Conservation (phyloP, 2,329 filamentous ascomycete species). For the Verticillium nubilum region DNA sequence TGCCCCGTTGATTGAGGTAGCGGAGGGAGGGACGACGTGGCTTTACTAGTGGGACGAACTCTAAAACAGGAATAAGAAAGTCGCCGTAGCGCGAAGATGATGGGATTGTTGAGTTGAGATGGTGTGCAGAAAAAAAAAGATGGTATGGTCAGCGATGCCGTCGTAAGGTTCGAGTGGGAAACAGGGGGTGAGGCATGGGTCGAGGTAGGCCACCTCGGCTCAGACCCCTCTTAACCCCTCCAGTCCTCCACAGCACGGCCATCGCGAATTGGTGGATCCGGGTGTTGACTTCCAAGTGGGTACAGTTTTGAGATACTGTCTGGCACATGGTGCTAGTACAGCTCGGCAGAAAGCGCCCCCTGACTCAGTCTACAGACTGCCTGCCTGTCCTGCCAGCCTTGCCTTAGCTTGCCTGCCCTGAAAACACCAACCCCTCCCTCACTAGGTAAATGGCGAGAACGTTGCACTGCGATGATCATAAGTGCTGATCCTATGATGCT, state of each 20-base stretch:
- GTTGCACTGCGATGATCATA: neutral
- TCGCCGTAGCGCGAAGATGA: neutral
- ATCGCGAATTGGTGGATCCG: too few relatives aligned
- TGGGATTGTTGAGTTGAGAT: neutral
- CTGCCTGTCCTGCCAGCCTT: neutral
- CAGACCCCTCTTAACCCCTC: too few relatives aligned
- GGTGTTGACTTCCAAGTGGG: too few relatives aligned
- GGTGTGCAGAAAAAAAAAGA: neutral
- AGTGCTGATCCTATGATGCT: neutral
- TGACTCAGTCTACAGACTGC: neutral
- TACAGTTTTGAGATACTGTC: too few relatives aligned
- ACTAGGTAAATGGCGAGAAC: neutral
- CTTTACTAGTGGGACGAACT: neutral
- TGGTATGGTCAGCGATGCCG: neutral
- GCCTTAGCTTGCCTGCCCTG: neutral
- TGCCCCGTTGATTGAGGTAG: neutral
- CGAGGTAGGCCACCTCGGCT: neutral
- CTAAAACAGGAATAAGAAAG: neutral
- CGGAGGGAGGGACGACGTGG: neutral
- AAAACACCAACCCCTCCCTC: neutral
- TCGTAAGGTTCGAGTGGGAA: neutral
- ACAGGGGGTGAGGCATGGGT: neutral
- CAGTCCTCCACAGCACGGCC: too few relatives aligned
- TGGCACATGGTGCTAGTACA: neutral
- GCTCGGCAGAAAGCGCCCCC: neutral